phyloP scores from a whole-genome alignment of 805 yeast species.

The Lachancea mirantina region DNA sequence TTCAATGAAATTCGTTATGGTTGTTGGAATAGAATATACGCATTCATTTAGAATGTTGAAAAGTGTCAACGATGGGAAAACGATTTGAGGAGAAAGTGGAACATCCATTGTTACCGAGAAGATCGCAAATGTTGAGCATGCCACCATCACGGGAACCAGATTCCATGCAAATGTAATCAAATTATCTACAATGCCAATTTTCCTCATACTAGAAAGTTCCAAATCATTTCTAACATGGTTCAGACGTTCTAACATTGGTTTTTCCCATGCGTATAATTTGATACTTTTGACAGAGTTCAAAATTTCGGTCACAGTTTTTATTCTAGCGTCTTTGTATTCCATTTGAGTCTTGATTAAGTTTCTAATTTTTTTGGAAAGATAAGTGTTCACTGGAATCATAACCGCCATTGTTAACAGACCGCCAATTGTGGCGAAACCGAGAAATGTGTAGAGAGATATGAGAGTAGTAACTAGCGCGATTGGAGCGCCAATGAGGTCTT shows the following conservation, averaged over 20 bases:
- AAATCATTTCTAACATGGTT: slow-evolving; percentile 48
- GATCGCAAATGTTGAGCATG: slow-evolving; percentile 51
- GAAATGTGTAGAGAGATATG: slow-evolving; percentile 44
- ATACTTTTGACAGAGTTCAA: slow-evolving; percentile 54
- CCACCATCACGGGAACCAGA: slow-evolving; percentile 57
- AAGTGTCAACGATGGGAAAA: slow-evolving; percentile 60
- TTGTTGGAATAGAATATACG: slow-evolving; percentile 49
- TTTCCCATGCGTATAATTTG: slow-evolving; percentile 65
- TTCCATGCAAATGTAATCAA: slow-evolving; percentile 51
- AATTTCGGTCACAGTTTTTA: slow-evolving; percentile 52
- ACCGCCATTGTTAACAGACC: slow-evolving; percentile 48
- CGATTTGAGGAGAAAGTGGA: slow-evolving; percentile 60
- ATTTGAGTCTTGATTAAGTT: slow-evolving; percentile 46
- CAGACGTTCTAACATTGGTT: slow-evolving; percentile 50
- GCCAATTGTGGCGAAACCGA: slow-evolving; percentile 53
- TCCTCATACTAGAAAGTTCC: slow-evolving; percentile 46
- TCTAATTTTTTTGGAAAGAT: slow-evolving; percentile 40
- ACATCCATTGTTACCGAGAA: slow-evolving; percentile 40
- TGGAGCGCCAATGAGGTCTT: slow-evolving; percentile 53
- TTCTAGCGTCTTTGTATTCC: slow-evolving; percentile 55
- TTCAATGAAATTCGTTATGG: slow-evolving; percentile 51
- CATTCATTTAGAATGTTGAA: slow-evolving; percentile 54
- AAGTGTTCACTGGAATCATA: slow-evolving; percentile 52
- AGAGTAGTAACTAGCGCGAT: slow-evolving; percentile 47
- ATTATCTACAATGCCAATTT: slow-evolving; percentile 43